These are phyloP conservation scores for Lolium multiflorum DNA, from an alignment of 176 grass and related monocot genomes.

Conservation along the genomic window DNA sequence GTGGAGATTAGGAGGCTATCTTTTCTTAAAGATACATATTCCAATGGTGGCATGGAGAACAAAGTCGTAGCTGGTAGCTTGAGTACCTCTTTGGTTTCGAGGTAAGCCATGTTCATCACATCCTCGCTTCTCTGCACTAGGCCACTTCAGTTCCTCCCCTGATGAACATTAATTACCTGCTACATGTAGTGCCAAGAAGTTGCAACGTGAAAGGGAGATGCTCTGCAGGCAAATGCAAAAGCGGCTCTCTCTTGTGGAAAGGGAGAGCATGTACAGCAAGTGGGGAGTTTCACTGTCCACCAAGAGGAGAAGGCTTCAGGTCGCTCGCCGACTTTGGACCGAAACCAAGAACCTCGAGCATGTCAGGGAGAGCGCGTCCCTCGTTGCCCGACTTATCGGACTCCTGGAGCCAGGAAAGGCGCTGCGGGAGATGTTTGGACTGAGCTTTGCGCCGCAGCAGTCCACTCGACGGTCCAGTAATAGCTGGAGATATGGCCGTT, in stretches of 20 bases:
- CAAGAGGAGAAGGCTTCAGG: slow-evolving; percentile 80
- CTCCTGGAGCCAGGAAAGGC: slow-evolving; percentile 81
- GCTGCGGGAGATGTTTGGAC: slow-evolving; percentile 96
- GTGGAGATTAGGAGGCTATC: slow-evolving; percentile 85
- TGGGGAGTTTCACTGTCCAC: slow-evolving; percentile 83
- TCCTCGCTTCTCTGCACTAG: background rate
- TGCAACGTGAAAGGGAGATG: slow-evolving; percentile 90
- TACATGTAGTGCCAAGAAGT: slow-evolving; percentile 62
- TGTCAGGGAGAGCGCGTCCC: slow-evolving; percentile 83
- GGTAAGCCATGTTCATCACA: slow-evolving; percentile 48
- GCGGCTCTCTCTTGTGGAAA: slow-evolving; percentile 64
- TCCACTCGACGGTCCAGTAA: slow-evolving; percentile 57
- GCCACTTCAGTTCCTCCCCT: background rate
- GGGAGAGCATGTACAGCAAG: slow-evolving; percentile 87
- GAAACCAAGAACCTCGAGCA: slow-evolving; percentile 81
- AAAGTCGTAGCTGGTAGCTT: slow-evolving; percentile 39
- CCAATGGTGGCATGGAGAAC: slow-evolving; percentile 52
- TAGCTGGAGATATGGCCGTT: slow-evolving; percentile 76
- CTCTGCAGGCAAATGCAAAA: slow-evolving; percentile 88
- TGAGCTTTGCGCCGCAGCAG: slow-evolving; percentile 83
- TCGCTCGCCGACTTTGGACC: slow-evolving; percentile 75
- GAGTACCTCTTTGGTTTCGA: slow-evolving; percentile 58
- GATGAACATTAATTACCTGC: background rate
- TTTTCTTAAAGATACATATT: slow-evolving; percentile 73
- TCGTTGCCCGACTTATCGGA: slow-evolving; percentile 80